Conservation (phyloP, 1,139 yeast genomes). For the Protomyces lactucae-debilis region DNA sequence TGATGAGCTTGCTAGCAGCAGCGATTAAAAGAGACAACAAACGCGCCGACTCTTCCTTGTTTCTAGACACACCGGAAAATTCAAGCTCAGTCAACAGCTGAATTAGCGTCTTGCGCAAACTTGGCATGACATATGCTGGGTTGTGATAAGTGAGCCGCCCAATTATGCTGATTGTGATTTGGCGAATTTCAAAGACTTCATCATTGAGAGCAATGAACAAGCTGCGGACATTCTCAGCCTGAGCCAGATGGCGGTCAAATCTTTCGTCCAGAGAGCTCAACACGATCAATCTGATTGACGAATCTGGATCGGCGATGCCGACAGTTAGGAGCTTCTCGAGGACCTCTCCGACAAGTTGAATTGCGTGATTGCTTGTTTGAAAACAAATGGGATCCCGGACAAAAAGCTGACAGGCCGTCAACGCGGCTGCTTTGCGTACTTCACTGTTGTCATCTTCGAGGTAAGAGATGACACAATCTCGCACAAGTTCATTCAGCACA, state of each 20-base stretch:
- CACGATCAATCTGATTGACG: slow-evolving; percentile 78
- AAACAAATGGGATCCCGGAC: slow-evolving; percentile 75
- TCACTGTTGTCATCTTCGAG: slow-evolving; percentile 73
- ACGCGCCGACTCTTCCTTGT: slow-evolving; percentile 82
- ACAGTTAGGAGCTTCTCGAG: slow-evolving; percentile 72
- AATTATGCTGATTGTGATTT: slow-evolving; percentile 70
- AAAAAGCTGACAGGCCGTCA: slow-evolving; percentile 77
- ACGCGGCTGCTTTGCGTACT: slow-evolving; percentile 78
- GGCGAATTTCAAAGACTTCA: slow-evolving; percentile 76
- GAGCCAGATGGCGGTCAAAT: slow-evolving; percentile 88
- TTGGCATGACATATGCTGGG: slow-evolving; percentile 94
- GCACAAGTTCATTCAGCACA: slow-evolving; percentile 78
- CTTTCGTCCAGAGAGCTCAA: slow-evolving; percentile 64
- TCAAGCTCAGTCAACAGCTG: slow-evolving; percentile 81
- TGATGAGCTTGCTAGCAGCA: slow-evolving; percentile 71
- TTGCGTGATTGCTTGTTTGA: slow-evolving; percentile 78
- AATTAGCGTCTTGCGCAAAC: slow-evolving; percentile 75
- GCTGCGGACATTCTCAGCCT: slow-evolving; percentile 81
- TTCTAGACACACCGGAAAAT: slow-evolving; percentile 64
- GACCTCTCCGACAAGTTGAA: slow-evolving; percentile 79
- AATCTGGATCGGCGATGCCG: slow-evolving; percentile 84
- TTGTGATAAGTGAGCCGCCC: slow-evolving; percentile 82
- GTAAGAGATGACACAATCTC: slow-evolving; percentile 74
- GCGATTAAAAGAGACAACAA: slow-evolving; percentile 68
- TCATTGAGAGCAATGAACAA: slow-evolving; percentile 88